Conservation (phyloP, 2,329 filamentous ascomycete genomes). For the Gaeumannomyces tritici region DNA sequence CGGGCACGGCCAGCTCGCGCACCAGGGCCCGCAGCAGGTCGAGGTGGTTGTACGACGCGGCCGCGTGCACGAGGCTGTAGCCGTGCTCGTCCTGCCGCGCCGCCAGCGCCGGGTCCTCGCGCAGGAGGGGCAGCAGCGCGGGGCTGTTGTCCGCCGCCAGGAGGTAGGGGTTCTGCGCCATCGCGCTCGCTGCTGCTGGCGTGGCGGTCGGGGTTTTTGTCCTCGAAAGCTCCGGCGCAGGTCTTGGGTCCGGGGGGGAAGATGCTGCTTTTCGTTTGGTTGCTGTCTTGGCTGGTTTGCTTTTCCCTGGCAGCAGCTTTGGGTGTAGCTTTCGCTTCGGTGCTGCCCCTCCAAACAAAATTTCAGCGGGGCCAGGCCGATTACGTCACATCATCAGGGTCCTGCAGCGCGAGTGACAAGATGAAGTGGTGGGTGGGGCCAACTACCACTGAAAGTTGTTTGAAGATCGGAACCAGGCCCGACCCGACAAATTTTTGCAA, state of each 20-base stretch:
- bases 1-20: slow-evolving; percentile 64
- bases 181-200: slow-evolving; percentile 13
- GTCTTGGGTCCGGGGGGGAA: too few species aligned
- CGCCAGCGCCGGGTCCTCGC: slow-evolving; percentile 65
- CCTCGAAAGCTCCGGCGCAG: neutral
- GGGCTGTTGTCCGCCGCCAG: slow-evolving; percentile 75
- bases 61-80: slow-evolving; percentile 89
- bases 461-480: too few species aligned
- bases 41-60: slow-evolving; percentile 83
- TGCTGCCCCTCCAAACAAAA: neutral
- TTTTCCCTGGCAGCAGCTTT: neutral
- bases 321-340: neutral
- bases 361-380: neutral
- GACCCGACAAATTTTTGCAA: too few species aligned
- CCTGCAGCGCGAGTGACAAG: neutral
- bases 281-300: neutral
- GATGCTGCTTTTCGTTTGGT: neutral
- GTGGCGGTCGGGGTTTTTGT: neutral
- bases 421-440: too few species aligned
- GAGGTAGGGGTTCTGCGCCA: slow-evolving; percentile 56
- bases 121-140: slow-evolving; percentile 64
- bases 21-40: slow-evolving; percentile 70
- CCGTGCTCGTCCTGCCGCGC: slow-evolving; percentile 78
- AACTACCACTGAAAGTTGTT: too few species aligned
- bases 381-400: neutral